These are phyloP conservation scores for Backusella tuberculispora DNA, from an alignment of 192 early-diverging fungal species.

Conservation along the genomic window DNA sequence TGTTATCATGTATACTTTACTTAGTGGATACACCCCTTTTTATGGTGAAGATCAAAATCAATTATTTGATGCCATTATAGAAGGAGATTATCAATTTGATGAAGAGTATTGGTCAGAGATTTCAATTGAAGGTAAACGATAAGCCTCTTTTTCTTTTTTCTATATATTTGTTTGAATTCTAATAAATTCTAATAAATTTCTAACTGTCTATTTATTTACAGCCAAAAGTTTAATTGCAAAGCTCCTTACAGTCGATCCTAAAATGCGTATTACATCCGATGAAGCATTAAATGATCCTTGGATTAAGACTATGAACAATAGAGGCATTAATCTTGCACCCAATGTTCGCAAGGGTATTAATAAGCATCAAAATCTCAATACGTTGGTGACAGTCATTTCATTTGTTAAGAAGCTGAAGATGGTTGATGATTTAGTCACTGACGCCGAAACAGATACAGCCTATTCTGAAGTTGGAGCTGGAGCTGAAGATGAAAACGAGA, in stretches of 20 bases:
- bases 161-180: neutral
- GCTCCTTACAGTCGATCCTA: slow-evolving; percentile 66
- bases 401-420: slow-evolving; percentile 5
- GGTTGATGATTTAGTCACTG: neutral
- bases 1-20: slow-evolving; percentile 73
- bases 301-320: slow-evolving; percentile 60
- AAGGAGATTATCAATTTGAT: slow-evolving; percentile 65
- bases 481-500: neutral
- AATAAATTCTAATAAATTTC: neutral
- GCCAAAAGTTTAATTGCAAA: slow-evolving; percentile 76
- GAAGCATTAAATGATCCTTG: slow-evolving; percentile 86
- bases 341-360: slow-evolving; percentile 24
- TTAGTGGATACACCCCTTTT: slow-evolving; percentile 77
- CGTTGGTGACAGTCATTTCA: slow-evolving; percentile 14
- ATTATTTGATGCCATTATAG: slow-evolving; percentile 68
- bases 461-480: neutral
- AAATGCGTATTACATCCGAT: slow-evolving; percentile 72
- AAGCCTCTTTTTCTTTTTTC: neutral
- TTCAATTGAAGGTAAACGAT: slow-evolving; percentile 58
- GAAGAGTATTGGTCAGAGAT: slow-evolving; percentile 79
- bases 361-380: slow-evolving; percentile 8
- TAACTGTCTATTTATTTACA: slow-evolving; percentile 21
- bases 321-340: slow-evolving; percentile 8
- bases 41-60: slow-evolving; percentile 57
- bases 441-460: neutral